These are phyloP conservation scores for Penicillium sp. DNA, from an alignment of 2,329 filamentous ascomycete species.

Conservation along the genomic window DNA sequence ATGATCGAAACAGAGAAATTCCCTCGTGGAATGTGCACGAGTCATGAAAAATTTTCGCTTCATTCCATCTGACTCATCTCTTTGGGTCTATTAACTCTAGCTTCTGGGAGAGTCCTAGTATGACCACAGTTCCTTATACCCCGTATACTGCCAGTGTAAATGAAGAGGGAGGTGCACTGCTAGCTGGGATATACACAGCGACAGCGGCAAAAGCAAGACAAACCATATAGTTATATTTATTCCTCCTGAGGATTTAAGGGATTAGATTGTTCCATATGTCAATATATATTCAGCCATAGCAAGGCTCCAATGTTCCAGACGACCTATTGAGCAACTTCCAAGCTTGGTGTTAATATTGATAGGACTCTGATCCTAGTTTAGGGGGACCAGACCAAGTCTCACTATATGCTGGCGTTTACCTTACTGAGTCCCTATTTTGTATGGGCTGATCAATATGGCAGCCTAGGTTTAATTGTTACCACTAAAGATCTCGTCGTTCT, in stretches of 20 bases:
- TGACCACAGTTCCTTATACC: conserved; percentile 36
- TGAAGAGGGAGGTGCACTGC: not conserved
- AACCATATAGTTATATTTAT: not conserved
- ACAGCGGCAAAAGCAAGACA: not conserved
- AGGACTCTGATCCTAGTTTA: too few species aligned
- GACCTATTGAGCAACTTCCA: not conserved
- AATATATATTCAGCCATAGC: not conserved
- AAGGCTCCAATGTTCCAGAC: not conserved
- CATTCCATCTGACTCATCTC: not conserved
- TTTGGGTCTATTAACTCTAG: too few species aligned
- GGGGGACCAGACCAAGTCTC: too few species aligned
- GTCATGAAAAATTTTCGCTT: not conserved
- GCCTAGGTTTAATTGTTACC: not conserved
- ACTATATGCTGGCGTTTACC: too few species aligned
- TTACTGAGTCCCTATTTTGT: too few species aligned
- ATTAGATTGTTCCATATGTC: not conserved
- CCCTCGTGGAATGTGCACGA: not conserved
- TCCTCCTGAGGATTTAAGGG: not conserved
- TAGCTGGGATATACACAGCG: not conserved
- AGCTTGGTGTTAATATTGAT: not conserved
- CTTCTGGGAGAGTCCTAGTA: not conserved
- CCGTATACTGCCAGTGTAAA: conserved; percentile 36
- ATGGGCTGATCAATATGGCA: too few species aligned
- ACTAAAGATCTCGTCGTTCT: not conserved
- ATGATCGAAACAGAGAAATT: not conserved